Base-by-base conservation (phyloP, 306 rosid genomes). In the Quillaja saponaria region DNA sequence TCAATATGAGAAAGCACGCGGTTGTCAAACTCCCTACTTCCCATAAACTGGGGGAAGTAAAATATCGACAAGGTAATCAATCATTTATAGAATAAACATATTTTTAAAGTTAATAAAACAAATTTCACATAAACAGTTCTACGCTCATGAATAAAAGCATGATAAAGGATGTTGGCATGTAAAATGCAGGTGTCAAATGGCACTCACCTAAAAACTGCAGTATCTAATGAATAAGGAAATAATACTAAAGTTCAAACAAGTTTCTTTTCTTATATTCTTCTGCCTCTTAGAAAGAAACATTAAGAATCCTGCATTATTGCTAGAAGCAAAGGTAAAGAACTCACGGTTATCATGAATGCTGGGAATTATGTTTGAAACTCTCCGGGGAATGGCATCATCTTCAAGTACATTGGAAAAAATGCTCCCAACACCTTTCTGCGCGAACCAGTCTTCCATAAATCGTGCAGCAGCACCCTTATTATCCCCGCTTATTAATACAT, bases 391-490 rank as follows among this genome's bases (percentile, higher is more conserved):
- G 35, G 61, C 61, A 54, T 59, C 71, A 25, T 56, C 51, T 54
- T 61, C 79, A 40, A 58, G 52, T 64, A n/a, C 50, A 64, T 19
- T 54, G 60, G 68, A 61, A 72, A 53, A 49, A 15, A 5, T 17
- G 45, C 49, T 57, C 31, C 68, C 70, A 25, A 52, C 60, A 38
- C 44, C 71, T 13, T 67, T 58, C 34, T 75, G 75, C 64, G 82
- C 92, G 75, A 91, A 86, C 96, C 96, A 91, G 72, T 91, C 96
- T 78, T 91, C 97, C 97, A 91, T 91, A 73, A 88, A 91, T 17
- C 97, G 77, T 55, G 91, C 87, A 63, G 96, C 97, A 10, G 91
- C 92, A 19, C 97, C 97, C 71, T 91, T 91, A 69, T 91, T 91
- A 71, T 91, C 97, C 82, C 97, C 95, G 16, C 96, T 91, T 54